A percentile compares a stretch with the other conserved stretches of the same genome.
Evolutionary conservation across 2,329 filamentous ascomycete species (phyloP).

Genomic region (Neonectria neomacrospora): DNA sequence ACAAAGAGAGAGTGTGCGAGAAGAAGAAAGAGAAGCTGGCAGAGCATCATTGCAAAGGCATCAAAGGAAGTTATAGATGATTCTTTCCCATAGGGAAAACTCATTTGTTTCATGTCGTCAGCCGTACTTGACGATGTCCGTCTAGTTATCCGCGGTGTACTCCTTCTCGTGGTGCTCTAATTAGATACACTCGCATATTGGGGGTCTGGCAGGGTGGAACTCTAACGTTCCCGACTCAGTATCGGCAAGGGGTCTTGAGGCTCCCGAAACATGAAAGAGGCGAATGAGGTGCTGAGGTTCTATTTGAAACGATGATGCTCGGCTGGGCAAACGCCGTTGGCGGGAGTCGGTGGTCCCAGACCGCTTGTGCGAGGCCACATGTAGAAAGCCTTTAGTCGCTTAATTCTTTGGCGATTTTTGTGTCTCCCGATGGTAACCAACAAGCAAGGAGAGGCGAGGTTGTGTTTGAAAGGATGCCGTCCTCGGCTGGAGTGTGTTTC

Average conservation of each 20-base stretch:
- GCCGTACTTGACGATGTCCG: conserved; percentile 24
- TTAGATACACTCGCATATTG: not conserved
- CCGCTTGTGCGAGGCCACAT: conserved; percentile 34
- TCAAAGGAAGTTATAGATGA: not conserved
- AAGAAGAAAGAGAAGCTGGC: not conserved
- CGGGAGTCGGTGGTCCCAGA: not conserved
- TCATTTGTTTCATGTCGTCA: conserved; percentile 26
- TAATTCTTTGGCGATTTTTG: conserved; percentile 30
- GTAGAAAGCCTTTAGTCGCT: conserved; percentile 28
- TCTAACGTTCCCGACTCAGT: not conserved
- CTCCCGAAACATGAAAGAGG: not conserved
- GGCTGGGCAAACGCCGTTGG: not conserved
- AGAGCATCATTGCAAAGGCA: not conserved
- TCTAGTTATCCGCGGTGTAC: not conserved
- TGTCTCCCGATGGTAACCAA: conserved; percentile 23
- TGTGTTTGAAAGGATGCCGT: not conserved
- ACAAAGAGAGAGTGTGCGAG: not conserved
- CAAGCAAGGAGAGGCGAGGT: conserved; percentile 20
- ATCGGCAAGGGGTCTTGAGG: not conserved
- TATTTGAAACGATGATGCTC: conserved; percentile 2
- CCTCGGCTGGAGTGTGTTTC: not conserved
- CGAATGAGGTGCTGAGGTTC: not conserved
- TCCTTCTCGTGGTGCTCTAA: not conserved
- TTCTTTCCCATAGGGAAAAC: not conserved
- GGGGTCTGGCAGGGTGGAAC: not conserved